These are phyloP conservation scores for Aureobasidium sp. DNA, from an alignment of 2,329 filamentous ascomycete genomes.

Conservation along the genomic window DNA sequence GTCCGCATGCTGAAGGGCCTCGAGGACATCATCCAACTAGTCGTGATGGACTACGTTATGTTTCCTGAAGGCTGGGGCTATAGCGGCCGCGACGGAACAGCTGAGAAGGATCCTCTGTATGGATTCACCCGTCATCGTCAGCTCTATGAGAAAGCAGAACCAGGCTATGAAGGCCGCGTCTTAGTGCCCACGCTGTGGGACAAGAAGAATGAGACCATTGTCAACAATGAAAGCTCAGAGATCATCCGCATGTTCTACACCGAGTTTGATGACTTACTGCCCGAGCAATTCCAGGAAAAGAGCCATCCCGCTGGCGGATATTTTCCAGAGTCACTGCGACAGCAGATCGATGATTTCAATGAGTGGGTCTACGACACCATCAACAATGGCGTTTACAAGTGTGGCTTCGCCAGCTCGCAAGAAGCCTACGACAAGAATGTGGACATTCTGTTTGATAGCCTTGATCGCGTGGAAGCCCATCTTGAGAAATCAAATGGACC, in stretches of 20 bases:
- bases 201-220: conserved; percentile 66
- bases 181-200: conserved; percentile 83
- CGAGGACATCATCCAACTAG: conserved; percentile 43
- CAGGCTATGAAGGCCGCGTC: conserved; percentile 63
- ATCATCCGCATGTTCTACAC: conserved; percentile 85
- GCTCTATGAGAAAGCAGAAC: conserved; percentile 64
- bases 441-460: conserved; percentile 61
- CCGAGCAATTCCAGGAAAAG: conserved; percentile 48
- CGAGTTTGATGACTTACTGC: conserved; percentile 62
- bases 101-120: conserved; percentile 54
- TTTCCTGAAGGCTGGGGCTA: conserved; percentile 63
- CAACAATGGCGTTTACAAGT: conserved; percentile 49
- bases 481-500: conserved; percentile 50
- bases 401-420: conserved; percentile 79
- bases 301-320: conserved; percentile 52
- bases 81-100: conserved; percentile 49
- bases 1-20: conserved; percentile 46
- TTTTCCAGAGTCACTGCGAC: conserved; percentile 58
- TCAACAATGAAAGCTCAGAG: conserved; percentile 87
- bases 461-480: conserved; percentile 70
- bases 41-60: conserved; percentile 37
- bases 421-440: conserved; percentile 75
- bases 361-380: conserved; percentile 67
- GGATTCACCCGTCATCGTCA: conserved; percentile 63
- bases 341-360: conserved; percentile 68